phyloP scores from a whole-genome alignment of 2,329 filamentous ascomycete species.

The Phialophora chinensis region DNA sequence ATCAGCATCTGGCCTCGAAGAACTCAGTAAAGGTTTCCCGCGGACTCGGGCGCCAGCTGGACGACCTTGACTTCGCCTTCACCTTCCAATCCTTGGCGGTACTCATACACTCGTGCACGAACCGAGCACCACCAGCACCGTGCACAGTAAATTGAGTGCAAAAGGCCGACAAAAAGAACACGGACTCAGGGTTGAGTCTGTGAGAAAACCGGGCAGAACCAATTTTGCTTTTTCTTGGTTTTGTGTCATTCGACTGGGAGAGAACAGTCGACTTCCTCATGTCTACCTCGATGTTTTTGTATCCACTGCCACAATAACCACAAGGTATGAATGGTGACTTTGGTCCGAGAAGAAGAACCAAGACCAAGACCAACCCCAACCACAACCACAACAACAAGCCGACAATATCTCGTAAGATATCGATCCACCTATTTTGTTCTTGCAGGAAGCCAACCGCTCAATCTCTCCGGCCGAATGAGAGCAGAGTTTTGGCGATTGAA shows the following conservation, averaged over 20 bases:
- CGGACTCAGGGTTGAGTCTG: not conserved
- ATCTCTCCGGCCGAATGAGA: not conserved
- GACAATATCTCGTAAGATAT: not conserved
- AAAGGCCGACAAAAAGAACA: not conserved
- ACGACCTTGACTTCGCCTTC: not conserved
- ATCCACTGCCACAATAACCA: not conserved
- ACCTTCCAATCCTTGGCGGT: not conserved
- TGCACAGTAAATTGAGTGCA: not conserved
- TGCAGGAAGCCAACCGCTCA: not conserved
- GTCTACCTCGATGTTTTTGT: not conserved
- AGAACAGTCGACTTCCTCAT: not conserved
- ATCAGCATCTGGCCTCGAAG: not conserved
- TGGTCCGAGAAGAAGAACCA: not conserved
- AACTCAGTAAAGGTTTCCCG: not conserved
- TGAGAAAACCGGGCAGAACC: not conserved
- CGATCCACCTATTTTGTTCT: not conserved
- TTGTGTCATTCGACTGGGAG: not conserved
- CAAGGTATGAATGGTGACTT: constrained; percentile 1
- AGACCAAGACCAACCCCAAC: not conserved
- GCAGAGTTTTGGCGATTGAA: not conserved
- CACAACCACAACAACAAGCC: not conserved
- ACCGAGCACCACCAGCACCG: not conserved
- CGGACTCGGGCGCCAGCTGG: not conserved
- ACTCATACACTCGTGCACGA: not conserved
- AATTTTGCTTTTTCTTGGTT: not conserved